Base-by-base conservation (phyloP, 2,329 filamentous ascomycete genomes). In the Trichophyton rubrum region DNA sequence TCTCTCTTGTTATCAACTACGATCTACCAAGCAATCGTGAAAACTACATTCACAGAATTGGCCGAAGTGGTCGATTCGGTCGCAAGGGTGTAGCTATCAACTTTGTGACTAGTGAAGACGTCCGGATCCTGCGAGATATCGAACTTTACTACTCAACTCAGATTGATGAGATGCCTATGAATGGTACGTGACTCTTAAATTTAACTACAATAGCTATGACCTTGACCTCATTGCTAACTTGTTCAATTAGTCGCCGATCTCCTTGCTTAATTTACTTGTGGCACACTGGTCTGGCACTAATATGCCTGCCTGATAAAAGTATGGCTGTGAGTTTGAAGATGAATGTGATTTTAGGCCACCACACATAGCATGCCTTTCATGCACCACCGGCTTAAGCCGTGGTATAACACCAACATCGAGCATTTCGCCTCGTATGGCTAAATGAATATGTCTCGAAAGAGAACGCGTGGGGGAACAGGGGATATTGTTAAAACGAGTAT, bases 51-150 rank as follows among this genome's bases (percentile, higher is more conserved):
- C 93, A 99, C 80, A 87, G 93, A 68, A 99, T 99, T 69, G 93
- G 93, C 72, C 86, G 93, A 72, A 93, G 89, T 72, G 93, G 93
- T 68, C 85, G 93, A 67, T 99, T 99, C 70, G 93, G 93, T 69
- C 85, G 93, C 70, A 99, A 99, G 80, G 93, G 93, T 82, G 93
- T 99, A 66, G 93, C 93, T 41, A 99, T 99, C 82, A 99, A 99
- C 80, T 99, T 99, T 71, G 93, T 99, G 66, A 99, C 93, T 2
- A 95, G 89, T 71, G 93, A 99, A 69, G 93, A 99, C 73, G 93
- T 99, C 62, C 88, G 93, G 72, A 99, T 99, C 72, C 82, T 99
- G 69, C 85, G 93, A 67, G 93, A 99, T 73, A 99, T 99, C 70
- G 93, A 99, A 79, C 78, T 95, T 70, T 95, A 95, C 78, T 95